These are phyloP conservation scores for Naematelia aurantialba DNA, from an alignment of 768 basidiomycete species.

Conservation along the genomic window DNA sequence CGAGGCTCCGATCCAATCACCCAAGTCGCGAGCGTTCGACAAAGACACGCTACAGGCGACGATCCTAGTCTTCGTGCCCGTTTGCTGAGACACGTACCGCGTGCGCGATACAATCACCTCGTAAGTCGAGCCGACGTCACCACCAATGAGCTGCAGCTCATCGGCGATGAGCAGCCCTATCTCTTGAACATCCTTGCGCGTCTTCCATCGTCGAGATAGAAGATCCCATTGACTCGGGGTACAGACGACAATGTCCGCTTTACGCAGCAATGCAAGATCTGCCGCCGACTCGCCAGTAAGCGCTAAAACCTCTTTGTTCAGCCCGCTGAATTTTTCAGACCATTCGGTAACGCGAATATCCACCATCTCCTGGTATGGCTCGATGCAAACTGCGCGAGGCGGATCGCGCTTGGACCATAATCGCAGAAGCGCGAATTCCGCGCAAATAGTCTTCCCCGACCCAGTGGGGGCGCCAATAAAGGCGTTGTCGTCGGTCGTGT, in stretches of 20 bases:
- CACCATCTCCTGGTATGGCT: constrained; percentile 97
- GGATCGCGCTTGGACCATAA: constrained; percentile 85
- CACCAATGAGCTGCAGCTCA: constrained; percentile 90
- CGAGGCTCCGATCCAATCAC: constrained; percentile 95
- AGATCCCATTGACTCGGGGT: constrained; percentile 95
- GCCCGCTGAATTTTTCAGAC: constrained; percentile 70
- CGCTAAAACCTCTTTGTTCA: constrained; percentile 90
- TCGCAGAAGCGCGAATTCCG: constrained; percentile 91
- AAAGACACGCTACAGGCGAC: constrained; percentile 93
- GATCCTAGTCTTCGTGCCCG: constrained; percentile 84
- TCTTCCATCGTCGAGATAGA: constrained; percentile 89
- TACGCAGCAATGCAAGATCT: constrained; percentile 85
- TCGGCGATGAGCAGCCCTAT: constrained; percentile 91
- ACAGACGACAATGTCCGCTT: constrained; percentile 84
- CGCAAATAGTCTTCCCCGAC: constrained; percentile 94
- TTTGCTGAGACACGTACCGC: constrained; percentile 92
- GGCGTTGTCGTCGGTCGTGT: constrained; percentile 92
- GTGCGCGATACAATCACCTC: constrained; percentile 94
- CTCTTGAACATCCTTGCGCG: constrained; percentile 91
- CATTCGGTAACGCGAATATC: constrained; percentile 85
- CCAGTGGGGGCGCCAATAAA: constrained; percentile 96
- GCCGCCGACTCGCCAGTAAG: constrained; percentile 91
- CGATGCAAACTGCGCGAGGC: constrained; percentile 84
- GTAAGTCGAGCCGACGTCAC: constrained; percentile 92
- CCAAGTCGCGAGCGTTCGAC: constrained; percentile 90